These are phyloP conservation scores for Halenospora varia DNA, from an alignment of 495 filamentous ascomycete genomes.

Conservation along the genomic window DNA sequence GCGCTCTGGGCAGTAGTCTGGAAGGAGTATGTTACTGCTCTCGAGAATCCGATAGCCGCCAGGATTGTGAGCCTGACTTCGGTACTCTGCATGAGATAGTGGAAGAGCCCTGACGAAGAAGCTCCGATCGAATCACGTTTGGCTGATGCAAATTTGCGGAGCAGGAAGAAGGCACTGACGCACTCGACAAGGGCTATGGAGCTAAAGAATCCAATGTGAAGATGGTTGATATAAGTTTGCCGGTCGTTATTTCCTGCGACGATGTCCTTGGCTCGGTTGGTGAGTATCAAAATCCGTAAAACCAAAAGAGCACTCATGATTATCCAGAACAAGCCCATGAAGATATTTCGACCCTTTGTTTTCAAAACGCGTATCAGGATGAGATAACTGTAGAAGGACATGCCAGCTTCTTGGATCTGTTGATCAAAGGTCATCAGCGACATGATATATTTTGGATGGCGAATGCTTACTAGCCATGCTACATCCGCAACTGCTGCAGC, in stretches of 20 bases:
- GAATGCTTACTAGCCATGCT: slow-evolving; percentile 28
- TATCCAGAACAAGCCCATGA: slow-evolving; percentile 31
- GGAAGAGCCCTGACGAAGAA: slow-evolving; percentile 23
- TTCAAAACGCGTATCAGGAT: slow-evolving; percentile 31
- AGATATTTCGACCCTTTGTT: slow-evolving; percentile 17
- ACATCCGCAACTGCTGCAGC: slow-evolving; percentile 32
- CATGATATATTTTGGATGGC: neutral
- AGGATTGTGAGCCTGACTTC: slow-evolving; percentile 34
- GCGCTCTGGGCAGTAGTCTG: slow-evolving; percentile 30
- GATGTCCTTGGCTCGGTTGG: slow-evolving; percentile 19
- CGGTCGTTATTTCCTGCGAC: slow-evolving; percentile 4
- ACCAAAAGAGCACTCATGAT: slow-evolving; percentile 22
- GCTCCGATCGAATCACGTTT: neutral
- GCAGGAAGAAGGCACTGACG: slow-evolving; percentile 30
- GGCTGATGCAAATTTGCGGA: slow-evolving; percentile 25
- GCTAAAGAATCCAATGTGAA: slow-evolving; percentile 35
- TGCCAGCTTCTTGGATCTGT: slow-evolving; percentile 35
- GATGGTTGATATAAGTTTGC: slow-evolving; percentile 25
- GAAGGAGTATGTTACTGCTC: slow-evolving; percentile 33
- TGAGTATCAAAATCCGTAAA: slow-evolving; percentile 28
- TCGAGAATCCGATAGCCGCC: slow-evolving; percentile 29
- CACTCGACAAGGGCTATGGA: slow-evolving; percentile 31
- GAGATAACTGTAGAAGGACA: slow-evolving; percentile 37
- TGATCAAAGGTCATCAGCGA: neutral
- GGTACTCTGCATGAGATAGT: slow-evolving; percentile 31